Conservation (phyloP, 345 rosid genomes). For the Conringia planisiliqua region DNA sequence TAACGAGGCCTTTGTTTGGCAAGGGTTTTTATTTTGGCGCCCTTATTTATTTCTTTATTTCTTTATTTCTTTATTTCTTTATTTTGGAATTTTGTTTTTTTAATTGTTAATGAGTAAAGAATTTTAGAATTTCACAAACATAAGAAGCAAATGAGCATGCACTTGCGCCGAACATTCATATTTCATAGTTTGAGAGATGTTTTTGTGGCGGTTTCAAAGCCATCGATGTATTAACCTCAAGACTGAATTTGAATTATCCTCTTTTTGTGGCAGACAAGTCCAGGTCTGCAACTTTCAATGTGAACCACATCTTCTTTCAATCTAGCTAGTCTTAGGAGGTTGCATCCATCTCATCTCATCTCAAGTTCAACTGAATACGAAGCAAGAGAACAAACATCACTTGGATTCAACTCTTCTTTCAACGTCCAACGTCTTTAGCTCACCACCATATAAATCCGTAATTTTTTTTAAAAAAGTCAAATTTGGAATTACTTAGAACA, state of each 20-base stretch:
- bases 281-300: not conserved
- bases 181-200: not conserved
- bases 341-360: not conserved
- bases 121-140: no score
- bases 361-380: not conserved
- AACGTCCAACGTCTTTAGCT: not conserved
- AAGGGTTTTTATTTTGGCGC: no score
- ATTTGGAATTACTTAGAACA: not conserved
- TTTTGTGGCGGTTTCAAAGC: not conserved
- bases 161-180: not conserved
- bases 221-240: not conserved
- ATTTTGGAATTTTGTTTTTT: no score
- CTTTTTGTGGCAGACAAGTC: not conserved
- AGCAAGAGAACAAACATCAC: not conserved
- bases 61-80: no score
- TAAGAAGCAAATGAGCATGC: not conserved
- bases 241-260: not conserved
- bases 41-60: no score
- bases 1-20: no score
- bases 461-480: not conserved
- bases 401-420: not conserved
- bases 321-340: not conserved
- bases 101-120: no score
- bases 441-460: not conserved
- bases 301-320: not conserved